Evolutionary conservation across 2,329 filamentous ascomycete species (phyloP).

Genomic region (Colletotrichum limetticola): DNA sequence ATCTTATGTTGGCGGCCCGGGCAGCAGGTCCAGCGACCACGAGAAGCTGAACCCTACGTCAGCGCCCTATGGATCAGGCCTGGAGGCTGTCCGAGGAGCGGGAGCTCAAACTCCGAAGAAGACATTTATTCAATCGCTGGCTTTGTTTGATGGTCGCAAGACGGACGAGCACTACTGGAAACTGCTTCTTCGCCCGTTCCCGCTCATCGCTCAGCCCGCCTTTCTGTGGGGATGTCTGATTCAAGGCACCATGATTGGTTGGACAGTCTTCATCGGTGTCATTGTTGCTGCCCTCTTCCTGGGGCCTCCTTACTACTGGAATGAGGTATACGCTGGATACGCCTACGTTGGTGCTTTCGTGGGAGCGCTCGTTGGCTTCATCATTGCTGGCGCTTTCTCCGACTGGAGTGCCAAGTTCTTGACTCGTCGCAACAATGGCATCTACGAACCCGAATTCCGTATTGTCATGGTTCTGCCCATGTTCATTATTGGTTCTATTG

Average conservation of each 20-base stretch:
- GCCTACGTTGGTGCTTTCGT: constrained; percentile 88
- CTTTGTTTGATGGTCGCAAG: constrained; percentile 84
- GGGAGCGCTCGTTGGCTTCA: constrained; percentile 82
- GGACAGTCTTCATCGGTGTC: constrained; percentile 93
- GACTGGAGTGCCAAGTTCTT: constrained; percentile 78
- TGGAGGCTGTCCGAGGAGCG: constrained; percentile 22
- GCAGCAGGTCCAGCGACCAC: neutral
- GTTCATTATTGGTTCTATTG: constrained; percentile 79
- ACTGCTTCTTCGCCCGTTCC: constrained; percentile 78
- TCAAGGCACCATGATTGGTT: constrained; percentile 91
- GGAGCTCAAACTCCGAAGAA: constrained; percentile 56
- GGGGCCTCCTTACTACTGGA: constrained; percentile 83
- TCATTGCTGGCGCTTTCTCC: constrained; percentile 77
- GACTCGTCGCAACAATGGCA: constrained; percentile 79
- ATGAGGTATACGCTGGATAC: constrained; percentile 84
- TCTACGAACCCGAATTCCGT: constrained; percentile 93
- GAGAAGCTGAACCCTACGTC: constrained; percentile 5
- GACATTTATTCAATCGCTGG: constrained; percentile 69
- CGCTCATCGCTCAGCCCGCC: constrained; percentile 84
- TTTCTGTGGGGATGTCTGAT: constrained; percentile 84
- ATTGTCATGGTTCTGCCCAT: constrained; percentile 86
- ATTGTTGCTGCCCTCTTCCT: constrained; percentile 86
- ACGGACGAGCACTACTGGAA: constrained; percentile 79
- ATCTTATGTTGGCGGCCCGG: neutral
- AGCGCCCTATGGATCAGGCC: neutral